Evolutionary conservation across 257 asterid species (phyloP).

Genomic region (Osmanthus fragrans): DNA sequence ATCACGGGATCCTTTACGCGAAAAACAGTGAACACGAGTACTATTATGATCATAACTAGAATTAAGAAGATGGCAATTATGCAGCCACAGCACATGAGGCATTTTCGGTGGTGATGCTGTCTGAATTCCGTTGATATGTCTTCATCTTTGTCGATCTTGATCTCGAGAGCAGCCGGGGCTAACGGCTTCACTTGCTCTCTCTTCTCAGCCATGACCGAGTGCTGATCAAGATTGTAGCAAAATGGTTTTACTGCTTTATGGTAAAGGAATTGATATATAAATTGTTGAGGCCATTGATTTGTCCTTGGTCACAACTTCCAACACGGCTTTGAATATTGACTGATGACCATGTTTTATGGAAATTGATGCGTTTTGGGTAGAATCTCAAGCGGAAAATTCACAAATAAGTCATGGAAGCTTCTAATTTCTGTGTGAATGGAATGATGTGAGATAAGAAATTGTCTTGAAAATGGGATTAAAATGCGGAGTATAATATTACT

Average conservation of each 20-base stretch:
- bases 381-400: not conserved
- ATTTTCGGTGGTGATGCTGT: constrained; percentile 21
- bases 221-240: not conserved
- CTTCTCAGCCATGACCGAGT: not conserved
- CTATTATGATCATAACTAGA: constrained; percentile 10
- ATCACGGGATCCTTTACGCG: constrained; percentile 30
- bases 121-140: not conserved
- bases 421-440: not conserved
- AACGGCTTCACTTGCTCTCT: not conserved
- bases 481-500: not conserved
- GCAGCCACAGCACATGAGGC: constrained; percentile 39
- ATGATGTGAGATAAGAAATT: not conserved
- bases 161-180: not conserved
- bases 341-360: not conserved
- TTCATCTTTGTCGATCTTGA: not conserved
- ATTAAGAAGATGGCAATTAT: constrained; percentile 17
- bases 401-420: not conserved
- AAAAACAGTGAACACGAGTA: constrained; percentile 33
- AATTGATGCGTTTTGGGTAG: not conserved
- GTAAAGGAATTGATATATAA: not conserved
- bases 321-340: constrained; percentile 1
- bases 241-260: not conserved
- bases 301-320: not conserved
- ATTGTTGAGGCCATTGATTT: not conserved
- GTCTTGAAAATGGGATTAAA: not conserved